Evolutionary conservation across 176 grass and related monocot species (phyloP).

Genomic region (Eleusine indica): DNA sequence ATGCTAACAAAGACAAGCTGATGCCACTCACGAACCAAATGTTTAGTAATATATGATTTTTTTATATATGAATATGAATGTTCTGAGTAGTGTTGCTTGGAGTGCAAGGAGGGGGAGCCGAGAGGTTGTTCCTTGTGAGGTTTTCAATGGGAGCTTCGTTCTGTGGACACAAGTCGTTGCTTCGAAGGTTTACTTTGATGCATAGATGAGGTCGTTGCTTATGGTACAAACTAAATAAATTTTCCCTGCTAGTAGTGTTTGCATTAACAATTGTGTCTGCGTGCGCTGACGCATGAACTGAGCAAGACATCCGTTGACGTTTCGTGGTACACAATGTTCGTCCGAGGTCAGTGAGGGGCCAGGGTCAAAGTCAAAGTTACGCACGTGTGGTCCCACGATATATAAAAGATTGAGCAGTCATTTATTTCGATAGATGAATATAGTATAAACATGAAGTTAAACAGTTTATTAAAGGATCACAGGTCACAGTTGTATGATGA

Average conservation of each 20-base stretch:
- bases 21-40: background rate
- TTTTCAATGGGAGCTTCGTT: conserved; percentile 21
- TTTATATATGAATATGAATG: too few relatives aligned
- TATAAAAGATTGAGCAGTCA: too few relatives aligned
- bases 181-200: conserved; percentile 53
- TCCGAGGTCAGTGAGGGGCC: background rate
- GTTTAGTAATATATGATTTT: background rate
- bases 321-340: background rate
- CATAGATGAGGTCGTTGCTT: background rate
- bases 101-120: conserved; percentile 33
- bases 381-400: background rate
- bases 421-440: background rate
- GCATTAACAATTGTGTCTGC: background rate
- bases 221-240: background rate
- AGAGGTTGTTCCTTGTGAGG: conserved; percentile 41
- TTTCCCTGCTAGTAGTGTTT: too few relatives aligned
- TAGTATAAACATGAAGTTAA: background rate
- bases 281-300: conserved; percentile 2
- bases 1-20: background rate
- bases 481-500: background rate
- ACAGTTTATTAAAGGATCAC: background rate
- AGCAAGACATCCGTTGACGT: conserved; percentile 17
- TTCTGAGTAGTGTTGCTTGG: conserved; percentile 36
- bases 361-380: background rate
- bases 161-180: conserved; percentile 42